Evolutionary conservation across 371 early-diverging fungal species (phyloP), one percentile per base, ranked within the genome.

Genomic region (Syncephalastrum sp.): DNA sequence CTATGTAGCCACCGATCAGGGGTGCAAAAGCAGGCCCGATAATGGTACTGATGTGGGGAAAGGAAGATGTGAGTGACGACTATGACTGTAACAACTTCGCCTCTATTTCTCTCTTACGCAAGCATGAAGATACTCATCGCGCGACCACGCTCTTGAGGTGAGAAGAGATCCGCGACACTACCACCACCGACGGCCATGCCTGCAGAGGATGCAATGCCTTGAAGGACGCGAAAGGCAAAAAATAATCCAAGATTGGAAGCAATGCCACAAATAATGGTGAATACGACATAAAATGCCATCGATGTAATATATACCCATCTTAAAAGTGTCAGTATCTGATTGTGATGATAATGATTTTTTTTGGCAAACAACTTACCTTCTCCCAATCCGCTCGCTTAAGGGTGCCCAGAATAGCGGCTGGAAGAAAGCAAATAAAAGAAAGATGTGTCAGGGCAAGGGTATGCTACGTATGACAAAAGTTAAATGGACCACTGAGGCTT

Each of bases 1-100:
- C 72, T 15, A 82, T 60, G 44, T 76, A 83, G 0, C 85, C 85
- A 19, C 85, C 85, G 12, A 82, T 63, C 33, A 82, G 56, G 3
- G 85, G 85, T 0, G 78, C 79, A 47, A 82, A 53, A 19, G 78
- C 70, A 16, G 85, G 84, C 0, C 85, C 84, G 13, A 82, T 49
- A 47, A 81, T 59, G 10, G 79, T 73, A 4, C 84, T 81, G 5
- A 5, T 27, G 27, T 21, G 29, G 38, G 38, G 19, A 54, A 17
- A 41, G 15, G 38, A 5, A 8, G 6, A 17, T 14, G 14, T 42
- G 47, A 41, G 25, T 47, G 15, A 23, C 6, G 14, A 47, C 15
- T 21, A 25, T 27, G 3, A 43, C 59, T 3, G 23, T 25, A 29
- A 50, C 27, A 5, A 8, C 4, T 8, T 8, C 27, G 14, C 3